Evolutionary conservation across 2,329 filamentous ascomycete species (phyloP), one percentile per base, ranked within the genome.

Genomic region (Ophiostoma tasmaniense): DNA sequence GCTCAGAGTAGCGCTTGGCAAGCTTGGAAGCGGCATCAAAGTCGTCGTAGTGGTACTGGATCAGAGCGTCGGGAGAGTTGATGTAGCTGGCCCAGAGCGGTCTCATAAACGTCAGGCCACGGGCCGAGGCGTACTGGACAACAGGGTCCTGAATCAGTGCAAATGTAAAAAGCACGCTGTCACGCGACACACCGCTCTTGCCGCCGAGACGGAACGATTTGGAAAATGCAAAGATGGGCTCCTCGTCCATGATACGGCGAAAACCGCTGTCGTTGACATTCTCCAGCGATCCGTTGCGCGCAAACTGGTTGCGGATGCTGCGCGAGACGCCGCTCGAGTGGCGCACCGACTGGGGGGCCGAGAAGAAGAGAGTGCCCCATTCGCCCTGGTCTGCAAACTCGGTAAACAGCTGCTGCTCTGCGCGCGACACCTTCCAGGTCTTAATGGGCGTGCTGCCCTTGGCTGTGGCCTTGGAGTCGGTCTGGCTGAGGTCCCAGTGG

Each of bases 311-410:
- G 67, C 91, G 86, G 28, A 95, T 80, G 10, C 82, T 71, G 2
- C 81, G 83, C 7, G 91, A 90, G 25, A 87, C 87, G 37, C 91
- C 92, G 71, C 85, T 86, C 78, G 94, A 87, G 75, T 93, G 89
- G 33, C 84, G 81, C 22, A 85, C 86, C 75, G 89, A 84, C 72
- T 82, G 80, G 28, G 92, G 90, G 1, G 83, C 91, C 28, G 89
- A 89, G 76, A 96, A 92, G 77, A 91, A 86, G 69, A 96, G 78
- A 35, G 87, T 89, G 3, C 92, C 92, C 92, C 92, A 96, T 84
- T 96, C 92, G 0, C 90, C 85, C 61, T 89, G 89, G 74, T 96
- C 92, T 61, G 79, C 79, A 68, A 84, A 84, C 77, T 96, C 92
- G 0, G 89, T 91, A 68, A 95, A 85, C n/a, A 91, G 81, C 76